phyloP scores from a whole-genome alignment of 345 rosid species.

The Euphorbia tirucalli region DNA sequence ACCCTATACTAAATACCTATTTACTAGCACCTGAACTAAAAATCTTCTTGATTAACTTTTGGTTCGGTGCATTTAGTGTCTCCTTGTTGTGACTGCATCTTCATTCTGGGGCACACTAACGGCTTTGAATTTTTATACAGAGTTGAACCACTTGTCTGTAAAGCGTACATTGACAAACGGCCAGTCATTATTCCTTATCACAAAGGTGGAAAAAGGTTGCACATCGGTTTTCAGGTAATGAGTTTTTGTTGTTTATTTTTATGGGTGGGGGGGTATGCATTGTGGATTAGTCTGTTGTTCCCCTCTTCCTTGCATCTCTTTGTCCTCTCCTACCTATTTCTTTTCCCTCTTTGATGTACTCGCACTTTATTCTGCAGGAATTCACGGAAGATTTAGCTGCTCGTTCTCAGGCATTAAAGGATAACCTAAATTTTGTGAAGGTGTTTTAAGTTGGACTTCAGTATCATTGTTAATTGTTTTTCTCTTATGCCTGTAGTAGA shows the following conservation, averaged over 20 bases:
- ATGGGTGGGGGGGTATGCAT: not conserved
- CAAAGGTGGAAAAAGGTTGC: conserved; percentile 95
- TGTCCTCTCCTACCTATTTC: not conserved
- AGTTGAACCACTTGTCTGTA: conserved; percentile 92
- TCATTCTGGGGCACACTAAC: not conserved
- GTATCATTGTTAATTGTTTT: not conserved
- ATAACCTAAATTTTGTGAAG: conserved; percentile 53
- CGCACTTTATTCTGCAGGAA: conserved; percentile 45
- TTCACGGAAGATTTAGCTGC: conserved; percentile 74
- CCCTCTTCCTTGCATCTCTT: not conserved
- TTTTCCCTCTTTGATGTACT: conserved; percentile 6
- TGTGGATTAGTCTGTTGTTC: not conserved
- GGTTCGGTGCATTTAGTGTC: not conserved
- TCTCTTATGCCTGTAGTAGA: conserved; percentile 6
- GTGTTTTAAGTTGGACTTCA: conserved; percentile 27
- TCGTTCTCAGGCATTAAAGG: conserved; percentile 65
- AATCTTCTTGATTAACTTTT: too few relatives aligned
- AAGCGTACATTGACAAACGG: conserved; percentile 58
- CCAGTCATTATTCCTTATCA: conserved; percentile 94
- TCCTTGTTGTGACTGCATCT: not conserved
- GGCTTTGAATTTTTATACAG: conserved; percentile 39
- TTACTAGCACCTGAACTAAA: not conserved
- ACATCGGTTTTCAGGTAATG: conserved; percentile 82
- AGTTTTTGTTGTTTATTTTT: not conserved
- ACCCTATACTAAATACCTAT: not conserved